Evolutionary conservation across 805 yeast species (phyloP).

Genomic region (Phaffomyces thermotolerans): DNA sequence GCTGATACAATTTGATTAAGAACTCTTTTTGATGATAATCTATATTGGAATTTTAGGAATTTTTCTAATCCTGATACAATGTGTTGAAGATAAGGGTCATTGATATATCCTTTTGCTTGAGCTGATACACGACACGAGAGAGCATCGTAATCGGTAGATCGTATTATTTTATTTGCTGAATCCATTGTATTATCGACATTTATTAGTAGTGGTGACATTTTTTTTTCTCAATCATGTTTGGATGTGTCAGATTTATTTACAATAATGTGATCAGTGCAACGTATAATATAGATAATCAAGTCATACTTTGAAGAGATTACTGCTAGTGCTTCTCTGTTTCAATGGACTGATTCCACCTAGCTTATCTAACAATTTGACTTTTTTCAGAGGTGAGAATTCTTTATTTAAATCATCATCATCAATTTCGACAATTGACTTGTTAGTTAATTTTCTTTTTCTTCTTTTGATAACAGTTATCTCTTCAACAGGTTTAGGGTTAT

Average conservation of each 20-base stretch:
- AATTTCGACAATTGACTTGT: slow-evolving; percentile 16
- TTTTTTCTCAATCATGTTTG: too few species aligned
- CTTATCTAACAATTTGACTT: slow-evolving; percentile 20
- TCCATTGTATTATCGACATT: slow-evolving; percentile 5
- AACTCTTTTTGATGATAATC: slow-evolving; percentile 14
- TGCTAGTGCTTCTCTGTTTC: slow-evolving; percentile 22
- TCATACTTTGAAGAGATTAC: slow-evolving; percentile 20
- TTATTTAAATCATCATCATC: slow-evolving; percentile 13
- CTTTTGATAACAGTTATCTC: slow-evolving; percentile 7
- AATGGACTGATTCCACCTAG: slow-evolving; percentile 22
- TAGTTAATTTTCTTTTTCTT: slow-evolving; percentile 18
- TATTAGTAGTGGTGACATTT: too few species aligned
- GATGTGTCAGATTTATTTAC: too few species aligned
- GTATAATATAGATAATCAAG: not conserved
- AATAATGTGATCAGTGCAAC: too few species aligned
- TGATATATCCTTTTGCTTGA: slow-evolving; percentile 40
- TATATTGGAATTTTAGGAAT: slow-evolving; percentile 18
- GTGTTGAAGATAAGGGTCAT: slow-evolving; percentile 25
- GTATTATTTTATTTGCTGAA: slow-evolving; percentile 8
- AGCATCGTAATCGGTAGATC: slow-evolving; percentile 60
- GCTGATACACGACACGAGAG: slow-evolving; percentile 56
- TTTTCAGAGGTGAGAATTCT: slow-evolving; percentile 17
- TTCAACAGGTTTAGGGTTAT: not conserved
- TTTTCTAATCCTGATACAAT: slow-evolving; percentile 17
- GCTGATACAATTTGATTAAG: slow-evolving; percentile 12